Percentiles rank a stretch among this genome's conserved stretches.
Evolutionary conservation across 805 yeast species (phyloP).

Genomic region (Saturnispora kantuleensis): DNA sequence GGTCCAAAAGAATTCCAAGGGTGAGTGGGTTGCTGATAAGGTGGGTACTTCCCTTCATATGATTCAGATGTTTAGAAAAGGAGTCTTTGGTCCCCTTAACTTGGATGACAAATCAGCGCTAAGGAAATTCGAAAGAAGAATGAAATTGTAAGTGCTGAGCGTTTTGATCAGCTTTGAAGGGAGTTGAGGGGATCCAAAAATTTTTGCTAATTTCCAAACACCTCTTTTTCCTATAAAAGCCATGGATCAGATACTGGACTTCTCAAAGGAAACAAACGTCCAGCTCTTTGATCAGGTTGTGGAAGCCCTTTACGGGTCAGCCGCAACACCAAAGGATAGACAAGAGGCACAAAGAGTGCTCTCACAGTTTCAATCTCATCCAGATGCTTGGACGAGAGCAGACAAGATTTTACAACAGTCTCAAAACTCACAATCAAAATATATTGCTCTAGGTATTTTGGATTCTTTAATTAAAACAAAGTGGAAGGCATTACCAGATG

Average conservation of each 20-base stretch:
- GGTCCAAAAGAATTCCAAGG: conserved; percentile 14
- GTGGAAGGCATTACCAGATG: conserved; percentile 88
- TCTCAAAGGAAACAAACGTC: conserved; percentile 75
- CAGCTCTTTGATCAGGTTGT: conserved; percentile 74
- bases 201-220: neutral
- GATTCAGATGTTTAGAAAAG: conserved; percentile 52
- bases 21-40: conserved; percentile 35
- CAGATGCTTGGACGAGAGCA: conserved; percentile 92
- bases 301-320: conserved; percentile 75
- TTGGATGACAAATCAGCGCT: conserved; percentile 20
- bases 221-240: neutral
- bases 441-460: conserved; percentile 80
- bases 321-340: conserved; percentile 40
- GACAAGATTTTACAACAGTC: conserved; percentile 79
- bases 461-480: conserved; percentile 84
- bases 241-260: conserved; percentile 87
- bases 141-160: neutral
- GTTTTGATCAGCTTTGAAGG: neutral
- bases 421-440: conserved; percentile 77
- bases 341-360: conserved; percentile 61
- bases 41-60: conserved; percentile 55
- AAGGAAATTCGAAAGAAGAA: conserved; percentile 5
- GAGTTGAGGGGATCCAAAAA: too few species aligned
- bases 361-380: conserved; percentile 82
- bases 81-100: conserved; percentile 31